A percentile compares a stretch with the other conserved stretches of the same genome.
These are phyloP conservation scores for Exutisphaerella laricina DNA, from an alignment of 2,329 filamentous ascomycete genomes.

Conservation along the genomic window DNA sequence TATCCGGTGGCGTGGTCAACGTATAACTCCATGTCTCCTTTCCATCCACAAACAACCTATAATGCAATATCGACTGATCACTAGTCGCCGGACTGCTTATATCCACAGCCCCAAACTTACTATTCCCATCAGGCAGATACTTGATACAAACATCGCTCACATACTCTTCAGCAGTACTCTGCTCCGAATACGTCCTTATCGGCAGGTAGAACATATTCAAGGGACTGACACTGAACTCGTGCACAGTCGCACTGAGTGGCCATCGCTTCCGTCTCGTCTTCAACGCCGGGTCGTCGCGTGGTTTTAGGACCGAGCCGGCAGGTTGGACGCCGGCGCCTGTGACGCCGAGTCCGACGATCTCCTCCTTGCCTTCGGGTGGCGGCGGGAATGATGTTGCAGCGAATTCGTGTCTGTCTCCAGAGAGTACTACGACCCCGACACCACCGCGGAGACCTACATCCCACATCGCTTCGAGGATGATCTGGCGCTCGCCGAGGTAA, in stretches of 20 bases:
- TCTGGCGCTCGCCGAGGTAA: constrained; percentile 72
- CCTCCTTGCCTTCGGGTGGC: constrained; percentile 46
- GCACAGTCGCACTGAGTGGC: constrained; percentile 60
- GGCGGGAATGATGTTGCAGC: constrained; percentile 73
- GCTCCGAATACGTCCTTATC: constrained; percentile 71
- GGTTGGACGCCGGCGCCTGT: constrained; percentile 22
- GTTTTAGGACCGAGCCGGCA: constrained; percentile 15
- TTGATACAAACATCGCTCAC: constrained; percentile 74
- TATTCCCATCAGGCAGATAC: constrained; percentile 79
- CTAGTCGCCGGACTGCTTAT: constrained; percentile 63
- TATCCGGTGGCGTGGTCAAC: constrained; percentile 40
- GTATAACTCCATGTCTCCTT: constrained; percentile 65
- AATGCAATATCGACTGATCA: constrained; percentile 68
- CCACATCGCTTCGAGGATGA: constrained; percentile 88
- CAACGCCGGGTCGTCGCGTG: constrained; percentile 14
- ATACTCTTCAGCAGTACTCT: constrained; percentile 50
- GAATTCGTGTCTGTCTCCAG: constrained; percentile 95
- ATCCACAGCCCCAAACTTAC: constrained; percentile 79
- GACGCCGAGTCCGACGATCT: constrained; percentile 26
- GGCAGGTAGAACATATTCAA: constrained; percentile 93
- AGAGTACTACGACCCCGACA: constrained; percentile 75
- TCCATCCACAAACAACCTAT: constrained; percentile 77
- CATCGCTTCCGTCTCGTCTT: constrained; percentile 40
- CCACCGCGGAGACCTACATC: constrained; percentile 64
- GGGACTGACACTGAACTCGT: constrained; percentile 89